Evolutionary conservation across 306 rosid species (phyloP).

Genomic region (Comarum palustre): DNA sequence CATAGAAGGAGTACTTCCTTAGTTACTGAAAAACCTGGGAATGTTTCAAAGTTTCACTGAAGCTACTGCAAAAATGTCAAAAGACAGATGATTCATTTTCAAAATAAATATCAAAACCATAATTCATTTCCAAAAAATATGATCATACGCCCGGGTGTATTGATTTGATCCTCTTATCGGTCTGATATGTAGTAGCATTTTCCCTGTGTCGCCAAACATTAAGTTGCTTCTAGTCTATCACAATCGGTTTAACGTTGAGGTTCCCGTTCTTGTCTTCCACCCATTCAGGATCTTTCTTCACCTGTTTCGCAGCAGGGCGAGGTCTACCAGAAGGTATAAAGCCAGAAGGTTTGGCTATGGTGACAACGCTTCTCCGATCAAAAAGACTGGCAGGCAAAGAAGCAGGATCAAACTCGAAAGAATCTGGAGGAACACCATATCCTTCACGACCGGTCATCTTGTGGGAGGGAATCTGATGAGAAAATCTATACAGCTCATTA

Average conservation of each 20-base stretch:
- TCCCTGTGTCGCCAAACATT: constrained; percentile 9
- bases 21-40: neutral
- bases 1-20: neutral
- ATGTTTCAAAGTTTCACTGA: neutral
- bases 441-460: constrained; percentile 72
- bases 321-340: constrained; percentile 16
- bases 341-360: constrained; percentile 17
- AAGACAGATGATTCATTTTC: neutral
- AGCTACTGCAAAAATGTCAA: neutral
- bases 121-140: neutral
- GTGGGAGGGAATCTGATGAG: constrained; percentile 72
- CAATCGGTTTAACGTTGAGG: neutral
- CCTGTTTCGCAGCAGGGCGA: constrained; percentile 22
- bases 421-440: constrained; percentile 67
- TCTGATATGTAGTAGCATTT: constrained; percentile 30
- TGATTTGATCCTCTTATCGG: constrained; percentile 25
- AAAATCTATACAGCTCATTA: constrained; percentile 60
- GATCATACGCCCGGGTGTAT: constrained; percentile 18
- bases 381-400: constrained; percentile 47
- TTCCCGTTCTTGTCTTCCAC: constrained; percentile 25
- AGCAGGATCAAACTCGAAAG: constrained; percentile 87
- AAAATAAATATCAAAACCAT: neutral
- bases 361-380: constrained; percentile 28
- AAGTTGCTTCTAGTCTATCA: neutral
- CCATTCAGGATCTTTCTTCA: constrained; percentile 22